Base-by-base conservation (phyloP, 2,329 filamentous ascomycete genomes). In the Xylariaceae sp. region DNA sequence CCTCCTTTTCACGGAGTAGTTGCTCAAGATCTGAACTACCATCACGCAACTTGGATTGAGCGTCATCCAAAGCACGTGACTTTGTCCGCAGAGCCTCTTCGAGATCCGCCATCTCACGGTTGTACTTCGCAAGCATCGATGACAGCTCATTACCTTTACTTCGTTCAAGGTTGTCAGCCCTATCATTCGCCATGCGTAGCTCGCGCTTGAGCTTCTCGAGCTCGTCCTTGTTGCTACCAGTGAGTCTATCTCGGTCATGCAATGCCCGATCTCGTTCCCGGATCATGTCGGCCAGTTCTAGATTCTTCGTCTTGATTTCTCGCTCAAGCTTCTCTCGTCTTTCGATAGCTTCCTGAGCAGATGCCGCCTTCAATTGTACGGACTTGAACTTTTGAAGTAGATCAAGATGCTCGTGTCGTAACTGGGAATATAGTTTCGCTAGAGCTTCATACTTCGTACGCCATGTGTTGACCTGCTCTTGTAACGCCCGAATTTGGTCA, bases 251-350 rank as follows among this genome's bases (percentile, higher is more conserved):
- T 71, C 92, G 91, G 59, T 99, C 94, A 68, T 97, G 91, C 46
- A 97, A 75, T 24, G 94, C 94, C 60, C 94, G 86, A 69, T 99
- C 94, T 64, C 94, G 84, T 76, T 99, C 94, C 36, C 94, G 85
- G 61, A 99, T 99, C 94, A 99, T 97, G 71, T 97, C 92, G 26
- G 94, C 94, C 57, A 99, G 77, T 73, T 99, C 94, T n/a, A 99
- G 79, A 70, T 99, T 99, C 83, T 99, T 99, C 24, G 93, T 97
- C 83, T 99, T 99, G 71, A 99, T 89, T 75, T 99, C 94, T 27
- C 93, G 88, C 76, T 97, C 92, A 46, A 99, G 81, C 78, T 95
- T 96, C 77, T 99, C 94, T 7, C 93, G 87, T 64, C 84, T 87
- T 52, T 97, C 94, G 59, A 97, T 96, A 1, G 94, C 94, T 75